A percentile compares a stretch with the other conserved stretches of the same genome.
Evolutionary conservation across 2,329 filamentous ascomycete genomes (phyloP).

Genomic region (Xylariales sp.): DNA sequence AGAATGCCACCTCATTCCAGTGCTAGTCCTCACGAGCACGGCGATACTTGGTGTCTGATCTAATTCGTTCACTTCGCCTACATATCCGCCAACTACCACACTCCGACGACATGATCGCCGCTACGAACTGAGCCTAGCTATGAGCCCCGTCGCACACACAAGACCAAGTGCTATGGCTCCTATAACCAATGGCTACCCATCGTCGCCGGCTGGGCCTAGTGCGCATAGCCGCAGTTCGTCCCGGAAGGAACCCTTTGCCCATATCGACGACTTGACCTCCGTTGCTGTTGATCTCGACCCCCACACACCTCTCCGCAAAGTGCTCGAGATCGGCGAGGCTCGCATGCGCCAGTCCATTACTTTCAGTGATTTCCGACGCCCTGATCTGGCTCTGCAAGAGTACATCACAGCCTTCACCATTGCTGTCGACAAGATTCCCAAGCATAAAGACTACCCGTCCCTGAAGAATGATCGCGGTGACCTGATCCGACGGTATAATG

Average conservation of each 20-base stretch:
- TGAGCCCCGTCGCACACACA: too few relatives aligned
- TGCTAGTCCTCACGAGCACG: constrained; percentile 11
- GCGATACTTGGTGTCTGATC: not conserved
- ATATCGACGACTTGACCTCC: constrained; percentile 49
- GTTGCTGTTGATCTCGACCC: constrained; percentile 41
- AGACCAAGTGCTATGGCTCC: too few relatives aligned
- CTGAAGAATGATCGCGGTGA: constrained; percentile 52
- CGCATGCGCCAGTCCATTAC: constrained; percentile 57
- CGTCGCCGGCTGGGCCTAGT: constrained; percentile 3
- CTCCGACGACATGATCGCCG: constrained; percentile 4
- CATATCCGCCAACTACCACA: not conserved
- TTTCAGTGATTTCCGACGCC: constrained; percentile 57
- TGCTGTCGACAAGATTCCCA: constrained; percentile 68
- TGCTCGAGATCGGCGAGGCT: constrained; percentile 49
- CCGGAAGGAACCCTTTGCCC: constrained; percentile 37
- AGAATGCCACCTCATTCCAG: constrained; percentile 25
- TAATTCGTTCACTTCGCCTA: too few relatives aligned
- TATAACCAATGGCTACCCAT: constrained; percentile 10
- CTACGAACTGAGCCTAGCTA: too few relatives aligned
- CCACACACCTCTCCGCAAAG: constrained; percentile 46
- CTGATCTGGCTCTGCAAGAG: constrained; percentile 74
- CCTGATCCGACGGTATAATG: constrained; percentile 42
- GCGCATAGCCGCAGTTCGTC: constrained; percentile 14
- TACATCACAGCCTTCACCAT: constrained; percentile 81
- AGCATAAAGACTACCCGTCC: constrained; percentile 67